phyloP scores from a whole-genome alignment of 306 rosid genomes.

The Alnus glutinosa region DNA sequence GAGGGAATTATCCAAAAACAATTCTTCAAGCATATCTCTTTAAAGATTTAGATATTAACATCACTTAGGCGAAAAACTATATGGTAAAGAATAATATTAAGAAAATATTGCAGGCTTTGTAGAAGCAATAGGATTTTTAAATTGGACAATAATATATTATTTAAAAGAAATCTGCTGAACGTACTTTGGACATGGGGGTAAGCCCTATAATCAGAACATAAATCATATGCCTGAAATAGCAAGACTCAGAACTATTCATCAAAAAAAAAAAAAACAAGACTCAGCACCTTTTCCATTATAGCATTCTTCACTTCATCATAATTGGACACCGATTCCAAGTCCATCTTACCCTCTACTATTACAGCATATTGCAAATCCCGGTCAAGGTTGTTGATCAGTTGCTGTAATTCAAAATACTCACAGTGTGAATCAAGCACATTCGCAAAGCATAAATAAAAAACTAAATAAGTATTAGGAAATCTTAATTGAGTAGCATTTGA shows the following conservation, averaged over 20 bases:
- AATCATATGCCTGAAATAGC: slow-evolving; percentile 26
- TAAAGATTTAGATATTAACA: slow-evolving; percentile 17
- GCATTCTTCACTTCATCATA: slow-evolving; percentile 85
- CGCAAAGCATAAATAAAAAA: slow-evolving; percentile 6
- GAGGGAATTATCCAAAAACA: slow-evolving; percentile 28
- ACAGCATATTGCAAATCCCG: slow-evolving; percentile 96
- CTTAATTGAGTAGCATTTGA: slow-evolving; percentile 22
- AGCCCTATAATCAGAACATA: slow-evolving; percentile 8
- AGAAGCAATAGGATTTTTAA: neutral
- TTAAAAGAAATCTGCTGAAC: slow-evolving; percentile 5
- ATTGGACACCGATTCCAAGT: slow-evolving; percentile 72
- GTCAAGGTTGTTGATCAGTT: slow-evolving; percentile 78
- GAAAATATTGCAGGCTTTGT: neutral
- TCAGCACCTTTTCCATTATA: slow-evolving; percentile 81
- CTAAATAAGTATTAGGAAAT: neutral
- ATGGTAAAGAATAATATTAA: neutral
- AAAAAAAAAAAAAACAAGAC: neutral
- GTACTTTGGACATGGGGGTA: slow-evolving; percentile 18
- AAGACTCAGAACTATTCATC: neutral
- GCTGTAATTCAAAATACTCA: slow-evolving; percentile 51
- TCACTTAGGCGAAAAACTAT: slow-evolving; percentile 3
- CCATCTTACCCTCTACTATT: slow-evolving; percentile 92
- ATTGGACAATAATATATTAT: slow-evolving; percentile 12
- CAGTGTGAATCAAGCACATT: slow-evolving; percentile 34
- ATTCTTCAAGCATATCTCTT: slow-evolving; percentile 15